Base-by-base conservation (phyloP, 768 basidiomycete species). In the Cystofilobasidium bisporidii region DNA sequence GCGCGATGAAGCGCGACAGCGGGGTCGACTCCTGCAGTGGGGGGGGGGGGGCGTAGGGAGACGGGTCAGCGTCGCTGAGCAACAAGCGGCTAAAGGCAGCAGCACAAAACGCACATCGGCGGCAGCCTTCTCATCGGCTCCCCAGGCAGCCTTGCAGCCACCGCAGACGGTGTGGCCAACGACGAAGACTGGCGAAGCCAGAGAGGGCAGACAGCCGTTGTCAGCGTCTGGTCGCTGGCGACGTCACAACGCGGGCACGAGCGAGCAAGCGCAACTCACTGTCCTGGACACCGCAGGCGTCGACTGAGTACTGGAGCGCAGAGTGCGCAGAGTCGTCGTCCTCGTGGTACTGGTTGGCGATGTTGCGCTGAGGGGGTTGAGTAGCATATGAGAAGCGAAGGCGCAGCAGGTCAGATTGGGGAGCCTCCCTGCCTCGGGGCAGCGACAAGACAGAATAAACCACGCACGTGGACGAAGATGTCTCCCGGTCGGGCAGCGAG, bases 91-190 rank as follows among this genome's bases (percentile, higher is more conserved):
- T n/a, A n/a, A n/a, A n/a, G n/a, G n/a, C n/a, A n/a, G n/a, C n/a
- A n/a, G n/a, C n/a, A n/a, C n/a, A n/a, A n/a, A n/a, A 65, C 65
- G 50, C 40, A 62, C 66, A 41, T 59, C 57, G 2, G 32, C 14
- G n/a, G 58, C 47, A 15, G 56, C 63, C 38, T 60, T 45, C 40
- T 63, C 50, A 3, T 63, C 40, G 30, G 68, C 45, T 22, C 36
- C 63, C 61, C 57, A 69, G 20, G 68, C 68, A 17, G 63, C 68
- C 58, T 64, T 65, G 63, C 68, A 69, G 50, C 68, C 68, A 36
- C 68, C 68, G 47, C 68, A 69, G 62, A 64, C 55, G 63, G 68
- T 69, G 68, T 69, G 68, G 48, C 68, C 68, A 26, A 69, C 68
- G 58, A 69, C 68, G 28, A 69, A 59, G 63, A 69, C 68, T 69